Conservation (phyloP, 78 protist species). For the Chrysochromulina parva region DNA sequence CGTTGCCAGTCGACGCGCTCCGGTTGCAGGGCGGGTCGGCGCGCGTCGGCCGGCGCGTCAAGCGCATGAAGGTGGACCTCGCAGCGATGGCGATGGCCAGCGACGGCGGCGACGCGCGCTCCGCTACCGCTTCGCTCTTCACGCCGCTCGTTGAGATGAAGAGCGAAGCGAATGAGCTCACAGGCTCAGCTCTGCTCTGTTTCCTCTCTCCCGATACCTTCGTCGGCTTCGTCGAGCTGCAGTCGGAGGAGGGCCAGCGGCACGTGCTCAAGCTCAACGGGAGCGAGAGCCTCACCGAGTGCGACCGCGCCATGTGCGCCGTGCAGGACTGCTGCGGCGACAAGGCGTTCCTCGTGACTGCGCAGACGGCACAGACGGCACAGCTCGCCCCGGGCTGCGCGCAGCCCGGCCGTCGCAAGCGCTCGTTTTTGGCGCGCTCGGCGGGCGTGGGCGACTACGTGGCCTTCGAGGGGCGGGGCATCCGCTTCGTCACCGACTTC, state of each 20-base stretch:
- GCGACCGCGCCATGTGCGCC: neutral
- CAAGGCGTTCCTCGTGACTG: neutral
- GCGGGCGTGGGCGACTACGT: constrained; percentile 7
- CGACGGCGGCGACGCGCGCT: no score
- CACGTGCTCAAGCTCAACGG: neutral
- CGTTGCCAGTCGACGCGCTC: no score
- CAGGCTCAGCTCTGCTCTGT: neutral
- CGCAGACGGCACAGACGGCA: neutral
- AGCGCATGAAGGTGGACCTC: neutral
- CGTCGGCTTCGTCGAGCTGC: neutral
- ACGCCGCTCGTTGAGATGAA: neutral
- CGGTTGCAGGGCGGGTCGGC: no score
- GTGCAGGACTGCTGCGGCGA: neutral
- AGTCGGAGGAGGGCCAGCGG: neutral
- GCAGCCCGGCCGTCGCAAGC: neutral
- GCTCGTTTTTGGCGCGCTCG: neutral
- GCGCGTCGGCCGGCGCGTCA: no score
- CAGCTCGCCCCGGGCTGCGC: no score
- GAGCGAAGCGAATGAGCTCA: neutral
- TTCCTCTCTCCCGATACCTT: neutral
- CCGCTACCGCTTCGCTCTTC: neutral
- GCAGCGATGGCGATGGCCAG: neutral
- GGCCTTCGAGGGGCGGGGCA: neutral
- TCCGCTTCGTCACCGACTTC: neutral
- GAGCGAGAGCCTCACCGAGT: neutral